A percentile compares a stretch with the other conserved stretches of the same genome.
phyloP scores from a whole-genome alignment of 768 basidiomycete species.

The Fomitopsis pulvina region DNA sequence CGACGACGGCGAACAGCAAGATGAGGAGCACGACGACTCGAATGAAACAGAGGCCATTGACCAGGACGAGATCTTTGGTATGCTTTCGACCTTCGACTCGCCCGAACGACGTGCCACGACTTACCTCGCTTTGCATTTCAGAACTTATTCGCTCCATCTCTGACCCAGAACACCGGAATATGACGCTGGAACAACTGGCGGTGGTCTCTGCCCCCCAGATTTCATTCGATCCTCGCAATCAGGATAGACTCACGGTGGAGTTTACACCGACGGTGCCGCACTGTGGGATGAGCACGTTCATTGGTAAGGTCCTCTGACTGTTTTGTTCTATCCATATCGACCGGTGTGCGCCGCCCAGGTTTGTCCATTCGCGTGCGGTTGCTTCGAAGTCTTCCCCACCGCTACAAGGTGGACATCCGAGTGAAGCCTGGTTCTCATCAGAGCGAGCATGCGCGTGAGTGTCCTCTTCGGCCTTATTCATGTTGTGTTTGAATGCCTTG shows the following conservation, averaged over 20 bases:
- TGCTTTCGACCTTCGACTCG: constrained; percentile 9
- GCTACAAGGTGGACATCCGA: constrained; percentile 92
- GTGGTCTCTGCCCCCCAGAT: constrained; percentile 93
- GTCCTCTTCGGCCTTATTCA: not conserved
- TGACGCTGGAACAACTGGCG: constrained; percentile 86
- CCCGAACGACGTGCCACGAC: not conserved
- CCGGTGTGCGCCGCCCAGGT: constrained; percentile 37
- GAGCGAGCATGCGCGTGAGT: constrained; percentile 81
- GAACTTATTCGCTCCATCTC: constrained; percentile 89
- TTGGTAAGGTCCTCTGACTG: constrained; percentile 47
- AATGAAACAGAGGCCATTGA: constrained; percentile 67
- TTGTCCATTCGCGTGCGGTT: constrained; percentile 94
- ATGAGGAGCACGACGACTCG: constrained; percentile 31
- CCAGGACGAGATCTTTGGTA: constrained; percentile 90
- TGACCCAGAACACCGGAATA: constrained; percentile 91
- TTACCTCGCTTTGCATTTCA: constrained; percentile 22
- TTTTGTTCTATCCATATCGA: not conserved
- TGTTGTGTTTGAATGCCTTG: not conserved
- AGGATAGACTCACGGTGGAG: constrained; percentile 75
- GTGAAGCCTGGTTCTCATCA: constrained; percentile 95
- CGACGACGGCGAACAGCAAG: constrained; percentile 23
- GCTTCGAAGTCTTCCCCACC: constrained; percentile 79
- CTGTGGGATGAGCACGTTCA: constrained; percentile 95
- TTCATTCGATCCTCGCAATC: constrained; percentile 34
- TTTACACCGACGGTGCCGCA: constrained; percentile 98